Evolutionary conservation across 108 stramenopile species (phyloP), one percentile per base, ranked within the genome.

Genomic region (Aureococcus anophagefferens): DNA sequence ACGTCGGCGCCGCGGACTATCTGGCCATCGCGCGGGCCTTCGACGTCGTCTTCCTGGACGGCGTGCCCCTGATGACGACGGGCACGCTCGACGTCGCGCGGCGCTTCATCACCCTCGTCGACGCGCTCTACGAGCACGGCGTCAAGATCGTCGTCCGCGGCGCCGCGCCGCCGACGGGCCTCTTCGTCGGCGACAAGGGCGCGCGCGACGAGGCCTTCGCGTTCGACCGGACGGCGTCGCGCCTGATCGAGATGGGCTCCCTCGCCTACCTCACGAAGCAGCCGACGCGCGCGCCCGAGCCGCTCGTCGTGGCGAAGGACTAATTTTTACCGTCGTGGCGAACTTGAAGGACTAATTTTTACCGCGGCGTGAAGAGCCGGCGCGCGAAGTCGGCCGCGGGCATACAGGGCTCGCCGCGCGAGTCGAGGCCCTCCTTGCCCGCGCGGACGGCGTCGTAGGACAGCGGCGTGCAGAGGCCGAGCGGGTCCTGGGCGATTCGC

Each of bases 141-240:
- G 89, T 90, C 29, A 87, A 80, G 64, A 70, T 89, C 46, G 72
- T 90, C 0, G 46, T 92, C 44, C 88, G 83, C 33, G 81, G 73
- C 30, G 74, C 63, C 35, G 88, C 83, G 0, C 46, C 79, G 28
- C 69, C 66, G 33, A 75, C 70, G 17, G 66, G 66, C 1, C 71
- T 77, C 17, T 69, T 86, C 3, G 82, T 85, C 46, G 46, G 51
- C 0, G 62, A 78, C 81, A 9, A 72, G 76, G 70, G 74, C 35
- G 78, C 81, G 71, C 79, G 72, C 36, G 96, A 97, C 75, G 95
- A 97, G 83, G 93, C 89, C 29, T 97, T 97, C 83, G 91, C 96
- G 31, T 95, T 93, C 77, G 94, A 91, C 80, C 86, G 94, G 36
- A 94, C 93, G 16, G 77, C 81, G 5, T 90, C 89, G 63, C 81